phyloP scores from a whole-genome alignment of 371 early-diverging fungal genomes.

The Umbelopsis sp. region DNA sequence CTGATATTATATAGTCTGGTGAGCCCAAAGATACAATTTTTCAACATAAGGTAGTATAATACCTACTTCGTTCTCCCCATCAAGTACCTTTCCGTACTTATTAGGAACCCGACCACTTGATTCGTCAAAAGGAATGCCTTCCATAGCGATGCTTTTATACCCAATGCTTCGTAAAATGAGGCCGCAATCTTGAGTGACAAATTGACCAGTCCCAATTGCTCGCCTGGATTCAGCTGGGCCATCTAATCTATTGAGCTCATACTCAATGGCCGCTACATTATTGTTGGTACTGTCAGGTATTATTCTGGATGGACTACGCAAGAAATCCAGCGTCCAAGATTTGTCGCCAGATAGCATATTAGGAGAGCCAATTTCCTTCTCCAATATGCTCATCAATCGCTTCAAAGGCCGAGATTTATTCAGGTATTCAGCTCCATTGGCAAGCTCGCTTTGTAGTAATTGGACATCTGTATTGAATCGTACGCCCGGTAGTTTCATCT shows the following conservation, averaged over 20 bases:
- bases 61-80: constrained; percentile 50
- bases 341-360: constrained; percentile 33
- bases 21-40: not conserved
- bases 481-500: constrained; percentile 74
- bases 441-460: constrained; percentile 54
- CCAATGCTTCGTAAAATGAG: constrained; percentile 87
- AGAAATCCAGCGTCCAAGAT: constrained; percentile 77
- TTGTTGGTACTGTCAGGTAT: constrained; percentile 33
- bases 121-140: constrained; percentile 80
- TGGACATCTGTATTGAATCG: constrained; percentile 61
- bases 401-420: constrained; percentile 68
- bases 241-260: constrained; percentile 73
- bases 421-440: constrained; percentile 36
- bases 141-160: constrained; percentile 75
- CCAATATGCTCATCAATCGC: constrained; percentile 78
- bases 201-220: constrained; percentile 64
- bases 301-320: constrained; percentile 69
- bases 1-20: constrained; percentile 20
- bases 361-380: constrained; percentile 55
- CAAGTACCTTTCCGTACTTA: constrained; percentile 72
- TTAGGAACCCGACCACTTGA: constrained; percentile 77
- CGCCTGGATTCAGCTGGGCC: constrained; percentile 53
- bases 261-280: constrained; percentile 51
- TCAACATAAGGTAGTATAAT: not conserved
- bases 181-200: constrained; percentile 58